These are phyloP conservation scores for Guyanaporus albipodus DNA, from an alignment of 768 basidiomycete genomes.

Conservation along the genomic window DNA sequence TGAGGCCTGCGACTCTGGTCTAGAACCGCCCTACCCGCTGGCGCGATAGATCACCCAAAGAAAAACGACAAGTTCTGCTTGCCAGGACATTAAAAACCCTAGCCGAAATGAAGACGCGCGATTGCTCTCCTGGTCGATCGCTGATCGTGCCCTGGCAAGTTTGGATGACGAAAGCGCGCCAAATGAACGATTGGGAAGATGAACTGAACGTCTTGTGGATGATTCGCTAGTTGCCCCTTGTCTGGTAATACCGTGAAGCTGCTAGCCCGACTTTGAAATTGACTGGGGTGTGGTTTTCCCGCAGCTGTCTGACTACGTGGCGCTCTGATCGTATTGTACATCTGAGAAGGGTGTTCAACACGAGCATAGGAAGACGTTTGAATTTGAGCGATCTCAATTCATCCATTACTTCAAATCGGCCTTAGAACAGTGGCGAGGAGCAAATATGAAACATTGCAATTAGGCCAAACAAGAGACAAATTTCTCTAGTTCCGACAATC, in stretches of 20 bases:
- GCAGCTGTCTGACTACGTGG: not conserved
- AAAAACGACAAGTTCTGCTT: too few species aligned
- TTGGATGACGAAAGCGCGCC: not conserved
- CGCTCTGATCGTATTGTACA: conserved; percentile 4
- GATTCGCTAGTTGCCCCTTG: conserved; percentile 3
- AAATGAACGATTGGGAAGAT: too few species aligned
- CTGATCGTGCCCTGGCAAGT: conserved; percentile 17
- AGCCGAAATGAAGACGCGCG: conserved; percentile 26
- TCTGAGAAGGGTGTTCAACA: too few species aligned
- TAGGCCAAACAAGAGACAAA: conserved; percentile 17
- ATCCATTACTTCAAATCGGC: too few species aligned
- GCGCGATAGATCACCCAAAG: not conserved
- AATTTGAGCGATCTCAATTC: too few species aligned
- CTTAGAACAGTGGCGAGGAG: too few species aligned
- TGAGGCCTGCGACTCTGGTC: conserved; percentile 13
- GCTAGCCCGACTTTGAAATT: conserved; percentile 8
- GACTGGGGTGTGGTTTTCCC: not conserved
- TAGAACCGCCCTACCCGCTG: conserved; percentile 7
- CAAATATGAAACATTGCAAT: too few species aligned
- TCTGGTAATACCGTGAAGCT: not conserved
- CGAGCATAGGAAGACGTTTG: too few species aligned
- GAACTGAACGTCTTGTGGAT: too few species aligned
- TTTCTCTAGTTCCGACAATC: not conserved
- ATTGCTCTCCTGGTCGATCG: conserved; percentile 25
- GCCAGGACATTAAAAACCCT: conserved; percentile 18